A percentile compares a stretch with the other conserved stretches of the same genome.
phyloP scores from a whole-genome alignment of 495 filamentous ascomycete genomes.

The Hypoxylon lenormandii region DNA sequence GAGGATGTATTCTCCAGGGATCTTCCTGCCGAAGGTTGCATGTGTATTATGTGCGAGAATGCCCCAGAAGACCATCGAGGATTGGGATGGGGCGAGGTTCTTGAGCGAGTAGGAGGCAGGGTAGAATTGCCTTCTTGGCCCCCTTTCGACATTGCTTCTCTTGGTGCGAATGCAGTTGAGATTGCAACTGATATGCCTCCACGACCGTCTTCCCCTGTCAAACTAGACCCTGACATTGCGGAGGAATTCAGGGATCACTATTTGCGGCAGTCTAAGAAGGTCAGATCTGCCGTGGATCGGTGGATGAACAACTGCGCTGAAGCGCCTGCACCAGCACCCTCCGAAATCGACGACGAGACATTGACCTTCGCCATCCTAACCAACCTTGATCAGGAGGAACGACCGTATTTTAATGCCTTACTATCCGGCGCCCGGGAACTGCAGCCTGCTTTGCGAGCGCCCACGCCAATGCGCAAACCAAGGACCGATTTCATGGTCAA shows the following conservation, averaged over 20 bases:
- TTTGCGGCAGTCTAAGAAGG: slow-evolving; percentile 86
- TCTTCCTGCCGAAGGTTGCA: slow-evolving; percentile 82
- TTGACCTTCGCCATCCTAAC: slow-evolving; percentile 92
- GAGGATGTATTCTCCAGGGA: slow-evolving; percentile 94
- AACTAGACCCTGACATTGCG: slow-evolving; percentile 89
- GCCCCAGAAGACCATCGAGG: slow-evolving; percentile 70
- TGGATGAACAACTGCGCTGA: slow-evolving; percentile 86
- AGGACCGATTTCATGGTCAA: slow-evolving; percentile 76
- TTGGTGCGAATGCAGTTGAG: slow-evolving; percentile 68
- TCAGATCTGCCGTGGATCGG: slow-evolving; percentile 80
- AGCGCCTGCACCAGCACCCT: slow-evolving; percentile 75
- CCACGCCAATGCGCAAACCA: slow-evolving; percentile 67
- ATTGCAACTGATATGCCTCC: slow-evolving; percentile 57
- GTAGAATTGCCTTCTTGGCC: slow-evolving; percentile 88
- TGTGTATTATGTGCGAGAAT: slow-evolving; percentile 79
- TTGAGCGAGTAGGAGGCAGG: slow-evolving; percentile 90
- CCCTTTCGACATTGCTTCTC: slow-evolving; percentile 77
- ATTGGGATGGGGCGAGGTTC: slow-evolving; percentile 95
- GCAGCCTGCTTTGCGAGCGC: slow-evolving; percentile 65
- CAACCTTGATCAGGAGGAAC: slow-evolving; percentile 78
- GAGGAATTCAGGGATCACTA: slow-evolving; percentile 91
- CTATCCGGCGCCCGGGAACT: slow-evolving; percentile 74
- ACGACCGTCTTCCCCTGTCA: slow-evolving; percentile 73
- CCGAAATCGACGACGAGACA: slow-evolving; percentile 92
- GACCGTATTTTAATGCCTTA: slow-evolving; percentile 80